phyloP scores from a whole-genome alignment of 2,329 filamentous ascomycete genomes.

The Fusarium sp. region DNA sequence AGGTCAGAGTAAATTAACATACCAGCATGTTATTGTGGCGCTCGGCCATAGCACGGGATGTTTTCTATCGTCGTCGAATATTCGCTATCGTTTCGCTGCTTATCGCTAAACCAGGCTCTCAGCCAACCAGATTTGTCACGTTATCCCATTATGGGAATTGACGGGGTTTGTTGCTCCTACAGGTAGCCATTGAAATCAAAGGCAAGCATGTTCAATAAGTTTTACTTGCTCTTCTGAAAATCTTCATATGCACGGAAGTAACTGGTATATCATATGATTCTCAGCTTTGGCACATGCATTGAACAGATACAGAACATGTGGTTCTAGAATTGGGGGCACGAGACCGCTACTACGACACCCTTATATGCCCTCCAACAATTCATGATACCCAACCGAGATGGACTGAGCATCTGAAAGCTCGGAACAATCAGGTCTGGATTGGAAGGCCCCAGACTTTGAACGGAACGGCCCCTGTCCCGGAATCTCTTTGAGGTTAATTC shows the following conservation, averaged over 20 bases:
- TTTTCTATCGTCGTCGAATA: slow-evolving; percentile 5
- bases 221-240: background rate
- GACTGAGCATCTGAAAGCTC: background rate
- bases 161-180: background rate
- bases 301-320: slow-evolving; percentile 17
- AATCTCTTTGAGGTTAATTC: slow-evolving; percentile 14
- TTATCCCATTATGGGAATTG: slow-evolving; percentile 1
- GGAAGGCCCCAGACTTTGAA: slow-evolving; percentile 15
- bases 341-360: slow-evolving; percentile 30
- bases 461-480: slow-evolving; percentile 20
- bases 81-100: slow-evolving; percentile 27
- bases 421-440: slow-evolving; percentile 22
- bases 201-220: background rate
- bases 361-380: slow-evolving; percentile 8
- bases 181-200: background rate
- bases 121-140: slow-evolving; percentile 11
- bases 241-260: background rate
- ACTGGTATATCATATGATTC: slow-evolving; percentile 23
- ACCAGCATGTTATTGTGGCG: slow-evolving; percentile 14
- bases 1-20: slow-evolving; percentile 2
- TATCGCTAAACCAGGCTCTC: slow-evolving; percentile 21
- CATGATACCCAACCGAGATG: slow-evolving; percentile 3
- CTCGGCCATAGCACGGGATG: slow-evolving; percentile 18
- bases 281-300: slow-evolving; percentile 2
- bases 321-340: slow-evolving; percentile 23